These are phyloP conservation scores for Dalbergia oliveri DNA, from an alignment of 306 rosid species.

Conservation along the genomic window DNA sequence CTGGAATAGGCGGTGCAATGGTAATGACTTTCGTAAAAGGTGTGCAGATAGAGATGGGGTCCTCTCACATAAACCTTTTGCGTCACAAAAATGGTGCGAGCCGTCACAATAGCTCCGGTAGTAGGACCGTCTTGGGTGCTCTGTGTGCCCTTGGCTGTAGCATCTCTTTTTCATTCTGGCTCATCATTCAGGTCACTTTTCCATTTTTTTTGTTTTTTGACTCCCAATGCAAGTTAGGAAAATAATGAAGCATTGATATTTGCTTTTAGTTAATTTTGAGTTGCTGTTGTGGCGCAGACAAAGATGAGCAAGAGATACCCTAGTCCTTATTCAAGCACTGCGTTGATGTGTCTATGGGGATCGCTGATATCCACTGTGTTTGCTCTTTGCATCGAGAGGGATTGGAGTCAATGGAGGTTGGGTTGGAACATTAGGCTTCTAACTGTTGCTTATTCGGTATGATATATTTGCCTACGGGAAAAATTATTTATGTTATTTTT, in stretches of 20 bases:
- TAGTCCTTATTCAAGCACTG: conserved; percentile 59
- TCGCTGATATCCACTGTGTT: conserved; percentile 51
- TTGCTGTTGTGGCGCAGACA: background rate
- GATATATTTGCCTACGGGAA: no score
- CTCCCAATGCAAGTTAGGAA: no score
- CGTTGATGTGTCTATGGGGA: conserved; percentile 64
- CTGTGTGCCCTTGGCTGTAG: conserved; percentile 3
- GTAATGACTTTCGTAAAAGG: conserved; percentile 23
- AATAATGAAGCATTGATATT: no score
- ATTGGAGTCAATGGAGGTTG: conserved; percentile 69
- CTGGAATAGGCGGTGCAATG: conserved; percentile 34
- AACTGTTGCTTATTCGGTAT: conserved; percentile 61
- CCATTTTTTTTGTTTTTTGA: no score
- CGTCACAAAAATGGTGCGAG: background rate
- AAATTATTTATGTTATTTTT: no score
- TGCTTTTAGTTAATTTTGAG: no score
- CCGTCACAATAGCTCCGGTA: background rate
- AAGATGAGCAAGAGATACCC: conserved; percentile 57
- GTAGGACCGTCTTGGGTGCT: background rate
- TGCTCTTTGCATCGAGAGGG: conserved; percentile 61
- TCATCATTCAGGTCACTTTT: conserved; percentile 2
- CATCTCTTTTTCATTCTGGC: conserved; percentile 14
- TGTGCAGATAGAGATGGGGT: background rate
- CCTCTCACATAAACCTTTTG: background rate
- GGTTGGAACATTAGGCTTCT: conserved; percentile 75